Evolutionary conservation across 208 protist genomes (phyloP), one percentile per base, ranked within the genome.

Genomic region (Leishmania mexicana): DNA sequence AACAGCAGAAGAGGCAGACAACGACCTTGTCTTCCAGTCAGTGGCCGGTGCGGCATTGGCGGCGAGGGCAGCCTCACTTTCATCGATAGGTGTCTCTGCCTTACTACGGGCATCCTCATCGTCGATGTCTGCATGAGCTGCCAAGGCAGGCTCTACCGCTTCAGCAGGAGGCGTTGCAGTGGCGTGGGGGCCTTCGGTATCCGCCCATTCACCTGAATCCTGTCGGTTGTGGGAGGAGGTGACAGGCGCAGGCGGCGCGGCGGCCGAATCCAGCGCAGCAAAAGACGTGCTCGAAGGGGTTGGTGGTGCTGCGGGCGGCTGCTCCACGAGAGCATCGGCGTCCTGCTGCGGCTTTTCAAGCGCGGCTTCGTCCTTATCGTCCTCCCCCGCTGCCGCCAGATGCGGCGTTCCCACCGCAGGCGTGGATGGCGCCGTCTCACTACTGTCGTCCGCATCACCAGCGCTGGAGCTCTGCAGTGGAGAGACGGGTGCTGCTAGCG

Each of bases 261-360:
- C 60, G 28, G 60, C 11, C 54, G 54, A 24, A 58, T 58, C 54
- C 21, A 24, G 54, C 54, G 24, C 54, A 58, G 40, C 54, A 31
- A 45, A 81, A 75, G 54, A 70, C 78, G 54, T 65, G 54, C 28
- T 76, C 64, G 70, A 62, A 81, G 54, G 40, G 42, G 13, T 81
- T 40, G 31, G 53, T 21, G 24, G 35, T 65, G 6, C 28, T n/a
- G 38, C 60, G 17, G 24, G 38, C 31, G 8, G 67, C 67, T 40
- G 67, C 77, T 64, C 58, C 58, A 64, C 58, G 35, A 31, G 21
- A 53, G 40, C 19, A 13, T n/a, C 67, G 35, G 78, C 40, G 17
- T 35, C 68, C 6, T 42, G 67, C 15, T 54, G 78, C 31, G 15
- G 19, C 53, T 77, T 53, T 11, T 42, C 73, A 51, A n/a, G 28